phyloP scores from a whole-genome alignment of 306 rosid genomes.

The Malus sylvestris region DNA sequence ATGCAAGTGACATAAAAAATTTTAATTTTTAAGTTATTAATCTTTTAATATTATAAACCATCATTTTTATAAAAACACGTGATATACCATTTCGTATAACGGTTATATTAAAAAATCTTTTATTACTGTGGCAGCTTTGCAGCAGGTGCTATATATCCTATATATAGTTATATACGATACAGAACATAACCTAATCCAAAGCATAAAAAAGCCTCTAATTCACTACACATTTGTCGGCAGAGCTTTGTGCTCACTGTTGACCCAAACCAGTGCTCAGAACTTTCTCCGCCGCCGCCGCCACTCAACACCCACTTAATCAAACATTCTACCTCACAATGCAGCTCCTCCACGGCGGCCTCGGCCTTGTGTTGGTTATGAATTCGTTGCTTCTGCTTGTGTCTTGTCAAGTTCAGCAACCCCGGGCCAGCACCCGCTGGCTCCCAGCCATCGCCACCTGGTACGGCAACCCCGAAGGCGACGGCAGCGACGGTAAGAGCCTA shows the following conservation, averaged over 20 bases:
- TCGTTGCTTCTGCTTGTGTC: background rate
- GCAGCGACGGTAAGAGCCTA: conserved; percentile 61
- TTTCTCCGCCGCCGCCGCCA: background rate
- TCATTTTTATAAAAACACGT: too few species aligned
- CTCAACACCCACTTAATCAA: background rate
- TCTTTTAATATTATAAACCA: too few species aligned
- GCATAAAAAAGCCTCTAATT: background rate
- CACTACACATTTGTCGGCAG: conserved; percentile 32
- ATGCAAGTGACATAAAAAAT: too few species aligned
- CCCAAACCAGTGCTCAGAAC: background rate
- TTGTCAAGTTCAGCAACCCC: conserved; percentile 22
- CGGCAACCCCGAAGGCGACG: conserved; percentile 92
- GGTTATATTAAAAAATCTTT: too few species aligned
- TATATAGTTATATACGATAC: too few species aligned
- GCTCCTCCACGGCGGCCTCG: conserved; percentile 12
- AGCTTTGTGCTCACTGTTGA: background rate
- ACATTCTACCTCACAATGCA: conserved; percentile 31
- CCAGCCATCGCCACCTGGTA: conserved; percentile 92
- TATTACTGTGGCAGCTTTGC: background rate
- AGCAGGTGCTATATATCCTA: conserved; percentile 3
- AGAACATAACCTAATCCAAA: background rate
- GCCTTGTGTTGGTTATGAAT: conserved; percentile 3
- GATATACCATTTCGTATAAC: too few species aligned
- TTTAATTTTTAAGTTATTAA: too few species aligned
- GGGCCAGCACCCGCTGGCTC: conserved; percentile 42